These are phyloP conservation scores for Metschnikowia noctiluminum DNA, from an alignment of 805 yeast genomes.

Conservation along the genomic window DNA sequence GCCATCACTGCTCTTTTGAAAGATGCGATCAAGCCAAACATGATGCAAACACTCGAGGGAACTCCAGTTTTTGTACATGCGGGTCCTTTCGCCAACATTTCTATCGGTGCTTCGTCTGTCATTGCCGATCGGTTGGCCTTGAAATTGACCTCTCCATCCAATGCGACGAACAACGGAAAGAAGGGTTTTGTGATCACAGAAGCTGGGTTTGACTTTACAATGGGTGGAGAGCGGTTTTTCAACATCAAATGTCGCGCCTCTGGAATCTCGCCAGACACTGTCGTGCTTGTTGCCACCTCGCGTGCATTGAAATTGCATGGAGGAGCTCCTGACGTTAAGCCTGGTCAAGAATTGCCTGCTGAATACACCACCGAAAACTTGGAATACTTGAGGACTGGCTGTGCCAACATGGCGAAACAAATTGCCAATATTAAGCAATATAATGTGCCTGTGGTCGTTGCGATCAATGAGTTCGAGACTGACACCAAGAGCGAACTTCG, in stretches of 20 bases:
- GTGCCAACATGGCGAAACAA: slow-evolving; percentile 87
- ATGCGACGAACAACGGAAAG: slow-evolving; percentile 41
- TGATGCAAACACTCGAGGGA: slow-evolving; percentile 97
- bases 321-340: slow-evolving; percentile 95
- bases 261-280: slow-evolving; percentile 83
- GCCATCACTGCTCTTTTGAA: slow-evolving; percentile 91
- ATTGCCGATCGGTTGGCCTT: slow-evolving; percentile 91
- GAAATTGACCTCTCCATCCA: slow-evolving; percentile 64
- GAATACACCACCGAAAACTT: slow-evolving; percentile 81
- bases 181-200: slow-evolving; percentile 92
- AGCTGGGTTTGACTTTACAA: slow-evolving; percentile 97
- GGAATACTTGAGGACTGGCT: slow-evolving; percentile 73
- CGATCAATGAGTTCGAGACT: slow-evolving; percentile 81
- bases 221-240: slow-evolving; percentile 98
- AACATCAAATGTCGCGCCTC: slow-evolving; percentile 94
- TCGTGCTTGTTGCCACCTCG: slow-evolving; percentile 92
- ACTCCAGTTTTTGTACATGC: slow-evolving; percentile 98
- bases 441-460: slow-evolving; percentile 92
- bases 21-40: slow-evolving; percentile 93
- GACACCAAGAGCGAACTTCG: slow-evolving; percentile 81
- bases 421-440: slow-evolving; percentile 79
- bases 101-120: slow-evolving; percentile 94
- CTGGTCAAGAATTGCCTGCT: slow-evolving; percentile 82
- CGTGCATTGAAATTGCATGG: slow-evolving; percentile 97
- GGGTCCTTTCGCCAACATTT: slow-evolving; percentile 96